phyloP scores from a whole-genome alignment of 768 basidiomycete genomes.

The Hydnomerulius pinastri region DNA sequence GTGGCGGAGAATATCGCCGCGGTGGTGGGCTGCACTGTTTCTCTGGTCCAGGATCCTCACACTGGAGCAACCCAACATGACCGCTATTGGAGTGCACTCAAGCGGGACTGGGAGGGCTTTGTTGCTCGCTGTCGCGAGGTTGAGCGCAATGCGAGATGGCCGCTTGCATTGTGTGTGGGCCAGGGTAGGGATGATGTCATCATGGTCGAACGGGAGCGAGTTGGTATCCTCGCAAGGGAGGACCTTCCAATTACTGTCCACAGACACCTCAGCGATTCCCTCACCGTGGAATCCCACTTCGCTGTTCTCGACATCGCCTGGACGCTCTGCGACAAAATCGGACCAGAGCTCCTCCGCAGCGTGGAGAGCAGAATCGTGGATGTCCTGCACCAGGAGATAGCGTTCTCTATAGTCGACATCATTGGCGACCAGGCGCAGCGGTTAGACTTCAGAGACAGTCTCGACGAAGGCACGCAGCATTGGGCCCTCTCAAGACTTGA shows the following conservation, averaged over 20 bases:
- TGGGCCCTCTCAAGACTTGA: constrained; percentile 66
- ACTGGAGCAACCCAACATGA: constrained; percentile 79
- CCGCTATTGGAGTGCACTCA: constrained; percentile 82
- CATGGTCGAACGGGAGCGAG: constrained; percentile 76
- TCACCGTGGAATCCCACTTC: constrained; percentile 51
- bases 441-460: constrained; percentile 50
- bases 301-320: constrained; percentile 62
- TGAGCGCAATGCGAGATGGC: constrained; percentile 86
- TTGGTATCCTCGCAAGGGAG: constrained; percentile 61
- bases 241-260: constrained; percentile 67
- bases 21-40: constrained; percentile 85
- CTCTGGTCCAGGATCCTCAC: constrained; percentile 67
- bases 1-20: constrained; percentile 76
- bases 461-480: constrained; percentile 60
- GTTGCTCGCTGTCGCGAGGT: constrained; percentile 87
- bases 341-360: constrained; percentile 52
- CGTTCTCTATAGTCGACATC: constrained; percentile 77
- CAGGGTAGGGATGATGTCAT: constrained; percentile 47
- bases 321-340: constrained; percentile 62
- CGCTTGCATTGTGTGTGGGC: constrained; percentile 61
- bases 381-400: constrained; percentile 74
- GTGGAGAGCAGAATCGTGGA: constrained; percentile 63
- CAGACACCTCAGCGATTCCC: constrained; percentile 46
- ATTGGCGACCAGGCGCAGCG: constrained; percentile 63
- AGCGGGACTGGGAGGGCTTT: constrained; percentile 95